Conservation (phyloP, 1,284 basidiomycete species). For the Rhodotorula mucilaginosa region DNA sequence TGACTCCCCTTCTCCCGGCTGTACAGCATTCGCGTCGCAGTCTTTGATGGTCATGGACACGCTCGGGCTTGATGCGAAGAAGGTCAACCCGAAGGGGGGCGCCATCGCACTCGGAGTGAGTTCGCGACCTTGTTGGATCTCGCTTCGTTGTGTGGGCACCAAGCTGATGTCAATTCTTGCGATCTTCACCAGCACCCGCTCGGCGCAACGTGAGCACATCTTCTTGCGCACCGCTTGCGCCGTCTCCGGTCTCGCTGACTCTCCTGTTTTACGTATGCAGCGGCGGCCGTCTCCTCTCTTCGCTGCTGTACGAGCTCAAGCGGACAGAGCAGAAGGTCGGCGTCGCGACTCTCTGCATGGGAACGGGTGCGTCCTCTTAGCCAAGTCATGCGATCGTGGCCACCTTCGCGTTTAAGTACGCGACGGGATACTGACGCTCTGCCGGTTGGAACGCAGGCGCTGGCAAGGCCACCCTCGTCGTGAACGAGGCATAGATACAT, state of each 20-base stretch:
- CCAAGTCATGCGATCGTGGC: no score
- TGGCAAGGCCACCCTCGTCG: slow-evolving; percentile 14
- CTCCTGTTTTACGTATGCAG: not conserved
- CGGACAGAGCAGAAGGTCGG: slow-evolving; percentile 47
- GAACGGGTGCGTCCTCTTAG: slow-evolving; percentile 44
- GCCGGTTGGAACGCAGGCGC: not conserved
- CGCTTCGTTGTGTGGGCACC: no score
- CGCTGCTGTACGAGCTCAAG: slow-evolving; percentile 49
- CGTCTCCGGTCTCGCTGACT: not conserved
- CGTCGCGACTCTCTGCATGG: slow-evolving; percentile 51
- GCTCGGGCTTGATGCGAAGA: slow-evolving; percentile 48
- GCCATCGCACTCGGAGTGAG: slow-evolving; percentile 50
- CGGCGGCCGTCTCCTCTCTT: slow-evolving; percentile 51
- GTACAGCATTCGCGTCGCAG: slow-evolving; percentile 52
- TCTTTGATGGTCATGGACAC: slow-evolving; percentile 50
- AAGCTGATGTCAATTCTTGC: not conserved
- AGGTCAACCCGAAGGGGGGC: slow-evolving; percentile 51
- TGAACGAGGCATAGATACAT: slow-evolving; percentile 2
- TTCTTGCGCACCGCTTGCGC: not conserved
- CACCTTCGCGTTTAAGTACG: no score
- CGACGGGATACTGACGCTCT: not conserved
- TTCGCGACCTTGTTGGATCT: no score
- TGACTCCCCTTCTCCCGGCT: not conserved
- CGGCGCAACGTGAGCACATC: slow-evolving; percentile 44
- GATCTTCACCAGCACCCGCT: slow-evolving; percentile 47